Conservation (phyloP, 345 rosid species). For the Hevea brasiliensis region DNA sequence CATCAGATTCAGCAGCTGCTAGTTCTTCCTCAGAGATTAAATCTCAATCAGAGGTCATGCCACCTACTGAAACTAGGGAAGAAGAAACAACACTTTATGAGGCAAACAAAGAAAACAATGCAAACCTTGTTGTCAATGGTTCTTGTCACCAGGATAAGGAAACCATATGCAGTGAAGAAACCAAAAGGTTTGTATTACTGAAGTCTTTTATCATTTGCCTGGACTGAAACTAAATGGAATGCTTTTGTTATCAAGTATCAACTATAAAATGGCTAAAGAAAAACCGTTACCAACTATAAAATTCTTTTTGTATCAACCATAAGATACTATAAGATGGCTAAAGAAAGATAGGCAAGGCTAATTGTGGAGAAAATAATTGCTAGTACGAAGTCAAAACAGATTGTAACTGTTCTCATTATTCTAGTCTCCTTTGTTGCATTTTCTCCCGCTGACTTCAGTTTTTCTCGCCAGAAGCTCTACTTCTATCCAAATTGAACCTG, state of each 20-base stretch:
- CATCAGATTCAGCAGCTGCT: constrained; percentile 30
- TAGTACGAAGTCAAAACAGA: neutral
- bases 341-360: neutral
- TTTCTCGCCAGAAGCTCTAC: constrained; percentile 15
- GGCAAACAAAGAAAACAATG: constrained; percentile 21
- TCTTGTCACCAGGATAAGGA: constrained; percentile 18
- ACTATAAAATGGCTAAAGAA: neutral
- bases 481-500: constrained; percentile 24
- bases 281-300: too few species aligned
- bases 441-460: constrained; percentile 16
- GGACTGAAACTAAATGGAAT: neutral
- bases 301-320: too few species aligned
- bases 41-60: constrained; percentile 19
- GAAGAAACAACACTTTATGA: constrained; percentile 21
- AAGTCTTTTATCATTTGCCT: neutral
- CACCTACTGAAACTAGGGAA: constrained; percentile 19
- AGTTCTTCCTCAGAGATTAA: constrained; percentile 23
- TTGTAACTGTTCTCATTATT: constrained; percentile 10
- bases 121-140: constrained; percentile 8
- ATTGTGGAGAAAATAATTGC: neutral
- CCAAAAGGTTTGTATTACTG: constrained; percentile 42
- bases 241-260: too few species aligned
- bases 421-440: constrained; percentile 2
- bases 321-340: neutral
- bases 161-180: constrained; percentile 22